Evolutionary conservation across 31 red algal species (phyloP), one percentile per base, ranked within the genome.

Genomic region (Endocladia muricata): DNA sequence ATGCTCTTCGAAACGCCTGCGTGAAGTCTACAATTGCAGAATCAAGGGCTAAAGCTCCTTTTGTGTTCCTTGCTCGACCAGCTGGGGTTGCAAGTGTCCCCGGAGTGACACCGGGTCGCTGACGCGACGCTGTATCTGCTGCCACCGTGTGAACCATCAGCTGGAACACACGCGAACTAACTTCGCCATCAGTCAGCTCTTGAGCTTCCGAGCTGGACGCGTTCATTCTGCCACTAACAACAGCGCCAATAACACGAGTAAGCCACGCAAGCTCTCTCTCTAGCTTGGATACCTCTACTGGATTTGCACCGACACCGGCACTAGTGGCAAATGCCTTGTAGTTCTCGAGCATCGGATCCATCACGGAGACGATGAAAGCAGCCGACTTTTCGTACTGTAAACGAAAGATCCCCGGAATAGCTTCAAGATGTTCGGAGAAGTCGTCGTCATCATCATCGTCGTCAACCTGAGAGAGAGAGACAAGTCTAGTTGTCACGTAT

Each of bases 231-330:
- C 83, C 74, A 37, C 86, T 81, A 26, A 91, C 85, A 40, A 91
- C 77, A n/a, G 86, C 8, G 11, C 86, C 86, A 41, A 84, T 81
- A 6, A 96, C 82, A 13, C 81, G 74, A 31, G 83, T 76, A 6
- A 96, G 73, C 93, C 93, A 96, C 1, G 85, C 86, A 32, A 96
- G 83, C 43, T 96, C 82, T 25, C 93, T 60, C 56, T 96, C 85
- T 19, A 96, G 52, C 19, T 69, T 74, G 1, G 81, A 76, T 3
- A 94, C 78, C 58, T 93, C 82, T 41, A 57, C 76, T 34, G 83
- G 82, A 41, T 82, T 79, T 37, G 79, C 80, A 13, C 81, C 85
- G 2, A 79, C 79, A 23, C 76, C 81, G 19, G 77, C 82, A 48
- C 78, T 84, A 0, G 70, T 57, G 34, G 83, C 78, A 77, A 86